Percentiles rank a stretch among this genome's conserved stretches.
phyloP scores from a whole-genome alignment of 805 yeast genomes.

The Candida sanyiensis region DNA sequence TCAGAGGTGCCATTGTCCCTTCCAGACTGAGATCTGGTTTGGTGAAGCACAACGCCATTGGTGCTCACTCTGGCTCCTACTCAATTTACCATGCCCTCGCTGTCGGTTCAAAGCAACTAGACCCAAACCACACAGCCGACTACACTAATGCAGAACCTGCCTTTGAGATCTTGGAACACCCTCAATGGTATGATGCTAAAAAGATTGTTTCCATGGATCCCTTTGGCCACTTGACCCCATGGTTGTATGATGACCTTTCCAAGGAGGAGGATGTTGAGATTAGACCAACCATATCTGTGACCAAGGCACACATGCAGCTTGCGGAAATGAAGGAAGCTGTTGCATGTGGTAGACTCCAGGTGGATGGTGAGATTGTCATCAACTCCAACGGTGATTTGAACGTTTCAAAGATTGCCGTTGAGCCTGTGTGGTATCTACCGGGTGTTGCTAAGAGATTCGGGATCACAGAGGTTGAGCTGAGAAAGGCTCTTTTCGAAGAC shows the following conservation, averaged over 20 bases:
- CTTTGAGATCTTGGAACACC: constrained; percentile 45
- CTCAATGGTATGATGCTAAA: constrained; percentile 49
- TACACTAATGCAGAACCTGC: constrained; percentile 63
- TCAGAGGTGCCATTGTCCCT: constrained; percentile 54
- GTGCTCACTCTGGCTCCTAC: constrained; percentile 62
- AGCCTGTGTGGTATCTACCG: constrained; percentile 68
- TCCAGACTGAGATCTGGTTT: constrained; percentile 46
- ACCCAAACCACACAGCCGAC: constrained; percentile 48
- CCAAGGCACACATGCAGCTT: constrained; percentile 59
- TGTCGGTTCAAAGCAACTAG: constrained; percentile 53
- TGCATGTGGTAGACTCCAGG: constrained; percentile 42
- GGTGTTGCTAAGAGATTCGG: constrained; percentile 62
- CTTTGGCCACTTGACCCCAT: constrained; percentile 61
- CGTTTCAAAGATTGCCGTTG: constrained; percentile 60
- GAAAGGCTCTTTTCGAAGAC: constrained; percentile 59
- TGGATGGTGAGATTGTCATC: constrained; percentile 57
- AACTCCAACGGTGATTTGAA: constrained; percentile 56
- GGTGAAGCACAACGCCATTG: constrained; percentile 53
- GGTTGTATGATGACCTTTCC: constrained; percentile 43
- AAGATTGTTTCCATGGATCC: constrained; percentile 65
- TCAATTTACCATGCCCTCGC: constrained; percentile 62
- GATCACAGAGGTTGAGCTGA: constrained; percentile 47
- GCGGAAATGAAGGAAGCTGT: constrained; percentile 55
- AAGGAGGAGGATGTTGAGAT: constrained; percentile 46
- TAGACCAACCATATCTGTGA: constrained; percentile 60